Evolutionary conservation across 108 stramenopile genomes (phyloP), one percentile per base, ranked within the genome.

Genomic region (Fistulifera pelliculosa): DNA sequence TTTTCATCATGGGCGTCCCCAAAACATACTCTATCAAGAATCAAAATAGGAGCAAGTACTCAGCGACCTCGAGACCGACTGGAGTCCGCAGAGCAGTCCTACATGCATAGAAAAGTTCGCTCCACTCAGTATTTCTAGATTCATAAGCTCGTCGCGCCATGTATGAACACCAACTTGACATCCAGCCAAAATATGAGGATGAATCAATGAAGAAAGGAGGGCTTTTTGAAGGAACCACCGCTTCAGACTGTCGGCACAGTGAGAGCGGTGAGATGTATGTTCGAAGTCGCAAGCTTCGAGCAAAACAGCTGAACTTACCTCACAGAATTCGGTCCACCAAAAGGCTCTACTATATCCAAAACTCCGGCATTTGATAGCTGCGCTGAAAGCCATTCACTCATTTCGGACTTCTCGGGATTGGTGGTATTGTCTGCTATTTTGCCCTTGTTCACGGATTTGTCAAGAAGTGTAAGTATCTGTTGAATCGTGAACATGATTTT

Each of bases 401-500:
- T 93, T 47, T 57, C 24, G 24, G 21, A 18, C 31, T 63, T 73
- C 50, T 51, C 24, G 5, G 50, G 22, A 27, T 27, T 51, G 5
- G 24, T 5, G 6, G 22, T 26, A 10, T 54, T 22, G 50, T 51
- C 23, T 2, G 6, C 11, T 62, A 41, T 24, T 35, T 14, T n/a
- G 52, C 64, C 52, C 47, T 45, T 19, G 44, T 6, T 19, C 31
- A 35, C 31, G 8, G 31, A 62, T 38, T 41, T 25, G 67, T 87
- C 72, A n/a, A 90, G 49, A 19, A 84, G 57, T 27, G 56, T 55
- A 35, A 94, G 66, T 28, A 86, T 50, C 54, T 91, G 83, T 48
- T 94, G 93, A 41, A 94, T 90, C 11, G 82, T 70, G 57, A 79
- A 87, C 10, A 74, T 81, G 52, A 90, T 70, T 54, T 87, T 91